A percentile compares a stretch with the other conserved stretches of the same genome.
Evolutionary conservation across 805 yeast species (phyloP).

Genomic region (Zygoascus ofunaensis): DNA sequence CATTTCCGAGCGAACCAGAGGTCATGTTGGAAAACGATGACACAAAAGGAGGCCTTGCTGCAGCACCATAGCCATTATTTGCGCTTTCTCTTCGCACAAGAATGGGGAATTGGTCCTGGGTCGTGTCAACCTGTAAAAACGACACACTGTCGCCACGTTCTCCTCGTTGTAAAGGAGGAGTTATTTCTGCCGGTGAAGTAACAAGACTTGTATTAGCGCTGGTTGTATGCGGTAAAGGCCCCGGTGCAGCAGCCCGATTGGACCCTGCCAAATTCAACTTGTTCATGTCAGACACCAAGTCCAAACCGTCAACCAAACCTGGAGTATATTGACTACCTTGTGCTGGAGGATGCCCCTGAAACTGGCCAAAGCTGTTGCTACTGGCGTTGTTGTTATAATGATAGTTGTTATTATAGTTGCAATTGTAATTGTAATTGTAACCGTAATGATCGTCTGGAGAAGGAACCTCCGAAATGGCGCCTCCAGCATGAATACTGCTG

Average conservation of each 20-base stretch:
- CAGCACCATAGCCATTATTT: constrained; percentile 3
- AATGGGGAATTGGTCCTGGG: constrained; percentile 28
- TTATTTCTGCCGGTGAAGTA: constrained; percentile 4
- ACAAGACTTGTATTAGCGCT: not conserved
- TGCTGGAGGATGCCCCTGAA: too few relatives aligned
- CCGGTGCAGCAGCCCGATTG: not conserved
- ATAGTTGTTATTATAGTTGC: not conserved
- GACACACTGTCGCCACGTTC: constrained; percentile 1
- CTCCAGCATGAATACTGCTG: not conserved
- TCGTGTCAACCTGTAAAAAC: constrained; percentile 24
- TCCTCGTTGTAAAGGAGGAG: constrained; percentile 4
- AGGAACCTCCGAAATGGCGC: not conserved
- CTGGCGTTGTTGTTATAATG: not conserved
- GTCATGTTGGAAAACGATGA: not conserved
- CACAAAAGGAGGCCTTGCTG: constrained; percentile 2
- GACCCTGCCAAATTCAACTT: constrained; percentile 3
- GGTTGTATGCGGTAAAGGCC: too few relatives aligned
- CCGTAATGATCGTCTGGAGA: not conserved
- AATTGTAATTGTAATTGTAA: not conserved
- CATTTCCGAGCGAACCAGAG: not conserved
- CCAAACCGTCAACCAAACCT: not conserved
- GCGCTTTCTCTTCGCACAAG: constrained; percentile 24
- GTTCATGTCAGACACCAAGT: constrained; percentile 6
- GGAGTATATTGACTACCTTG: too few relatives aligned
- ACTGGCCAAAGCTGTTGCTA: not conserved